Evolutionary conservation across 2,329 filamentous ascomycete species (phyloP).

Genomic region (Verticillium dahliae): DNA sequence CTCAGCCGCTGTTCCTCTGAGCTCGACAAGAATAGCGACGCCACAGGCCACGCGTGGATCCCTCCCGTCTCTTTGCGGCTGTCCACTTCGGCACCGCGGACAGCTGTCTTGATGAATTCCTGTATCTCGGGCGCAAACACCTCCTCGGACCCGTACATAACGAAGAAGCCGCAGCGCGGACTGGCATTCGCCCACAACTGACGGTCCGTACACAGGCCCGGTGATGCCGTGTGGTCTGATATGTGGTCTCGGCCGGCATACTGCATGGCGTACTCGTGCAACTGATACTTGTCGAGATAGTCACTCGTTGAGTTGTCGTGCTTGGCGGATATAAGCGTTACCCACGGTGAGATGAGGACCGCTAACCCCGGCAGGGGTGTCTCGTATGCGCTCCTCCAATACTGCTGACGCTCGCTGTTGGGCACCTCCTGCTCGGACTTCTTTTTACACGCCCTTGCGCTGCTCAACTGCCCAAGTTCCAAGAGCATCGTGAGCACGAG

Average conservation of each 20-base stretch:
- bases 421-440: conserved; percentile 2
- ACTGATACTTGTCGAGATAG: conserved; percentile 60
- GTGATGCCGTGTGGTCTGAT: conserved; percentile 43
- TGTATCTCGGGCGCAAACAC: conserved; percentile 68
- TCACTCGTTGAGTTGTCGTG: conserved; percentile 67
- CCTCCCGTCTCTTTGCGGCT: conserved; percentile 56
- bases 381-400: conserved; percentile 7
- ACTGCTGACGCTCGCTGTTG: conserved; percentile 4
- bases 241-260: conserved; percentile 50
- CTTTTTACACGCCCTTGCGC: conserved; percentile 5
- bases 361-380: conserved; percentile 43
- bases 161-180: conserved; percentile 59
- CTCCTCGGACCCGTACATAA: conserved; percentile 71
- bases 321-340: conserved; percentile 60
- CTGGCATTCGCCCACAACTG: conserved; percentile 61
- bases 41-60: conserved; percentile 80
- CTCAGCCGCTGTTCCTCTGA: conserved; percentile 41
- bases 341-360: conserved; percentile 75
- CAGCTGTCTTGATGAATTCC: conserved; percentile 49
- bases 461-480: conserved; percentile 45
- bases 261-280: conserved; percentile 64
- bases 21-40: conserved; percentile 49
- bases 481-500: conserved; percentile 68
- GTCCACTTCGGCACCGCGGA: conserved; percentile 46
- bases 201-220: conserved; percentile 61